Evolutionary conservation across 805 yeast genomes (phyloP).

Genomic region (Candida pseudofarinosa): DNA sequence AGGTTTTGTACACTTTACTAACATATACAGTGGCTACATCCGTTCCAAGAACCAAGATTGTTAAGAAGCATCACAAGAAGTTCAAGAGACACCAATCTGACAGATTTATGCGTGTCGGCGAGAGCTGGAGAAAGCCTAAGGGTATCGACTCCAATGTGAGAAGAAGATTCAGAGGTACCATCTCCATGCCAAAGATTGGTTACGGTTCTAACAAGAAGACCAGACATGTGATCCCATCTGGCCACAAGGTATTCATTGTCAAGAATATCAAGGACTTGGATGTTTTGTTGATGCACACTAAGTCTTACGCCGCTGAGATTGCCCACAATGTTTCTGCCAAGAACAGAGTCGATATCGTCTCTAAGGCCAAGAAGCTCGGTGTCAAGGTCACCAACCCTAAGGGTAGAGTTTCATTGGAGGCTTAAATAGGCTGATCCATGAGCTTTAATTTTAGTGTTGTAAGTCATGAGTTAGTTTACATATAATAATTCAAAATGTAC

Average conservation of each 20-base stretch:
- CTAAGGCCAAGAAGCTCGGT: constrained; percentile 98
- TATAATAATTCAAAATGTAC: constrained; percentile 10
- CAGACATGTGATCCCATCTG: constrained; percentile 91
- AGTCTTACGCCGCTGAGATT: constrained; percentile 99
- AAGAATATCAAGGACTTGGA: constrained; percentile 92
- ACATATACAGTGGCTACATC: constrained; percentile 78
- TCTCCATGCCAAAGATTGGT: constrained; percentile 99
- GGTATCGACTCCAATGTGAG: constrained; percentile 99
- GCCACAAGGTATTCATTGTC: constrained; percentile 96
- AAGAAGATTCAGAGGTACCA: constrained; percentile 99
- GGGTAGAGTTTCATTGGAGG: constrained; percentile 98
- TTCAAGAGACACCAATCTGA: constrained; percentile 99
- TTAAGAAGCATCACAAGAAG: constrained; percentile 97
- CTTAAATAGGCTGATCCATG: constrained; percentile 48
- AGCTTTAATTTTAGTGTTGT: constrained; percentile 14
- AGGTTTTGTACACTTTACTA: background rate
- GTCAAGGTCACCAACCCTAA: constrained; percentile 98
- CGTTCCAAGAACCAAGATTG: constrained; percentile 98
- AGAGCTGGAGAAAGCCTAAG: constrained; percentile 99
- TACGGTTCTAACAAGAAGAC: constrained; percentile 99
- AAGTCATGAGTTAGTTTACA: constrained; percentile 9
- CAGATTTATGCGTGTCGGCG: constrained; percentile 97
- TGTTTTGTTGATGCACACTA: constrained; percentile 92
- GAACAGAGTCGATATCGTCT: constrained; percentile 94
- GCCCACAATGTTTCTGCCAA: constrained; percentile 98